A percentile compares a stretch with the other conserved stretches of the same genome.
Conservation (phyloP, 345 rosid genomes). For the Gossypium anomalum region DNA sequence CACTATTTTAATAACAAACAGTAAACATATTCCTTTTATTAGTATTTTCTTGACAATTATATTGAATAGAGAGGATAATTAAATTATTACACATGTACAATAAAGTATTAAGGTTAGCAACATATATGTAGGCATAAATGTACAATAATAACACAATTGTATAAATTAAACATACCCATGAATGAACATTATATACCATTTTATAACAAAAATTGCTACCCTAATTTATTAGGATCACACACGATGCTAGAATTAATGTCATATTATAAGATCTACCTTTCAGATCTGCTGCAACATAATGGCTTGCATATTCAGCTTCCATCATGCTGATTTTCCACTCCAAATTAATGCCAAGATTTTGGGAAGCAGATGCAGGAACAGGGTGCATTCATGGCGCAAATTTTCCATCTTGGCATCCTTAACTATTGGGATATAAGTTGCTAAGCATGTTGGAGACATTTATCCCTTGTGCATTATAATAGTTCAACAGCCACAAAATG, state of each 20-base stretch:
- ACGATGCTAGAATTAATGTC: neutral
- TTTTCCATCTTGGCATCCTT: neutral
- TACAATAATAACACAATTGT: neutral
- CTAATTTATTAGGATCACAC: no score
- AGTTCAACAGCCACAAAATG: constrained; percentile 3
- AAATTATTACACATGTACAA: neutral
- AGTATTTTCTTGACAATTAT: no score
- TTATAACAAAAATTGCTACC: no score
- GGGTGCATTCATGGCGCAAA: neutral
- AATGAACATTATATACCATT: neutral
- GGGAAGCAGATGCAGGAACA: neutral
- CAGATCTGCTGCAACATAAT: neutral
- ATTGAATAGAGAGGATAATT: neutral
- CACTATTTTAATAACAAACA: neutral
- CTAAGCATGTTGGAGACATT: neutral
- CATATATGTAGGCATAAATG: no score
- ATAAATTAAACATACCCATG: neutral
- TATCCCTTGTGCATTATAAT: neutral
- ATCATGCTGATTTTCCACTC: neutral
- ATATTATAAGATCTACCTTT: neutral
- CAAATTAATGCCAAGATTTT: neutral
- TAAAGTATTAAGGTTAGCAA: no score
- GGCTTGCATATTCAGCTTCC: neutral
- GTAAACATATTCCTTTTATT: neutral
- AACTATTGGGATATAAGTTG: constrained; percentile 2